Evolutionary conservation across 2,329 filamentous ascomycete species (phyloP).

Genomic region (Gnomoniopsis smithogilvyi): DNA sequence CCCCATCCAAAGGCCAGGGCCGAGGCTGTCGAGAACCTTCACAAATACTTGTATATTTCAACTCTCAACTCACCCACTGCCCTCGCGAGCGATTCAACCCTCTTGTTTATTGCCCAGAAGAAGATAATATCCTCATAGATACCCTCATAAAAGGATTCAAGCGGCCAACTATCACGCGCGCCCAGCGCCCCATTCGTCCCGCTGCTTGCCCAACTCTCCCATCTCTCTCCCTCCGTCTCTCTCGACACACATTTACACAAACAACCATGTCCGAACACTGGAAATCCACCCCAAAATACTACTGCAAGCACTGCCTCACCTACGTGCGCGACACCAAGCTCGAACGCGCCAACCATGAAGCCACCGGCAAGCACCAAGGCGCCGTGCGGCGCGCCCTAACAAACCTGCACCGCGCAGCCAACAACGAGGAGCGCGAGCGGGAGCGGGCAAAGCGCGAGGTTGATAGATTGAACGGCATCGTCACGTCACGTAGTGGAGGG

Average conservation of each 20-base stretch:
- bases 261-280: conserved; percentile 87
- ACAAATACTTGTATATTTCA: no score
- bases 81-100: no score
- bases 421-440: conserved; percentile 76
- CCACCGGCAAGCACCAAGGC: conserved; percentile 79
- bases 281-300: conserved; percentile 97
- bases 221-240: not conserved
- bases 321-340: conserved; percentile 92
- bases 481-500: conserved; percentile 27
- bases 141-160: not conserved
- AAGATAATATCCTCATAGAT: no score
- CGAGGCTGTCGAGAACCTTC: no score
- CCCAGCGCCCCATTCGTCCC: not conserved
- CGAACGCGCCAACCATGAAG: conserved; percentile 85
- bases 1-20: no score
- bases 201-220: not conserved
- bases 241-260: not conserved
- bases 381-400: conserved; percentile 86
- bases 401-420: conserved; percentile 81
- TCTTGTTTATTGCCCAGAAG: no score
- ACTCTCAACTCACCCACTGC: no score
- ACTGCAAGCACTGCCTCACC: conserved; percentile 94
- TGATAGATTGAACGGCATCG: conserved; percentile 77
- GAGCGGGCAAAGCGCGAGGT: conserved; percentile 82
- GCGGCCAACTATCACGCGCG: not conserved